Percentiles rank a stretch among this genome's conserved stretches.
Evolutionary conservation across 2,329 filamentous ascomycete genomes (phyloP).

Genomic region (Colletotrichum phormii): DNA sequence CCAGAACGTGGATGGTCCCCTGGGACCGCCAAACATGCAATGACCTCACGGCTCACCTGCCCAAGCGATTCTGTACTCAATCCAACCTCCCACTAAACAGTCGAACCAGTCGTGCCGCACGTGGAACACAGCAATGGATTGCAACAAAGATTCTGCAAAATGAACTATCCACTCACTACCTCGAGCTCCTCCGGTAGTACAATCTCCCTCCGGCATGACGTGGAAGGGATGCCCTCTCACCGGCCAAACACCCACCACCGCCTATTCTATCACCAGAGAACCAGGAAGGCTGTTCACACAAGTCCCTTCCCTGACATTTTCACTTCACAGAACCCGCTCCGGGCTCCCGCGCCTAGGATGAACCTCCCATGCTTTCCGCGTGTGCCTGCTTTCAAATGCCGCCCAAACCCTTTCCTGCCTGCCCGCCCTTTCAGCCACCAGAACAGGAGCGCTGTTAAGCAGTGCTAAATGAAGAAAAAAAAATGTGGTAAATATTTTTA

Average conservation of each 20-base stretch:
- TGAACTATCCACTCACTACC: not conserved
- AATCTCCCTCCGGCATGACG: not conserved
- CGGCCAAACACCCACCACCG: not conserved
- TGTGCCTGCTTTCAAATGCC: not conserved
- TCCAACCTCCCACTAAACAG: not conserved
- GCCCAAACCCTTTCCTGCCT: not conserved
- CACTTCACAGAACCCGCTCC: not conserved
- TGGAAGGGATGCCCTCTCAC: not conserved
- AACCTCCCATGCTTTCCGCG: constrained; percentile 1
- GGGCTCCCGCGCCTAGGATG: constrained; percentile 4
- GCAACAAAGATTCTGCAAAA: not conserved
- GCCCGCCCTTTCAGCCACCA: not conserved
- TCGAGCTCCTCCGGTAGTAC: not conserved
- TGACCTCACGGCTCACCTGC: constrained; percentile 19
- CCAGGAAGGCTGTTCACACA: too few relatives aligned
- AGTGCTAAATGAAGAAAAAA: not conserved
- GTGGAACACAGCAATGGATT: not conserved
- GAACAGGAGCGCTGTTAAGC: not conserved
- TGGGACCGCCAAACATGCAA: not conserved
- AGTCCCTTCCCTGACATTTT: not conserved
- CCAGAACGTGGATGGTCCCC: not conserved
- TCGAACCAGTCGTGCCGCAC: not conserved
- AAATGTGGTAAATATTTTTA: not conserved
- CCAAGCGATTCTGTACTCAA: not conserved
- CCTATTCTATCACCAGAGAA: not conserved